phyloP scores from a whole-genome alignment of 176 grass and related monocot species.

The Puya raimondii region DNA sequence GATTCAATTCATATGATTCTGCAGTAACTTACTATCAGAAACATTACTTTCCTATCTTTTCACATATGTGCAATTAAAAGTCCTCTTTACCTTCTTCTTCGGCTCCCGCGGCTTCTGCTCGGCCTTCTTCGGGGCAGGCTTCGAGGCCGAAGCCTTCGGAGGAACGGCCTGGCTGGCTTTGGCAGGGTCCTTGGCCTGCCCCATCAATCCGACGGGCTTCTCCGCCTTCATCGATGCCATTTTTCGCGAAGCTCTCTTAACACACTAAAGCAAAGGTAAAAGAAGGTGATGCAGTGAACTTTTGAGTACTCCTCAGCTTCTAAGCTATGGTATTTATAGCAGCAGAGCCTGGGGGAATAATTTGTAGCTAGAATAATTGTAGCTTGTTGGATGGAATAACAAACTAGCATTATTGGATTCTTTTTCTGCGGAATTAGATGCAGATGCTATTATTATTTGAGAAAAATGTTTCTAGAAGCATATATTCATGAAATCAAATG shows the following conservation, averaged over 20 bases:
- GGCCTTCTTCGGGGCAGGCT: constrained; percentile 62
- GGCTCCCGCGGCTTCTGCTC: constrained; percentile 62
- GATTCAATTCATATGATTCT: background rate
- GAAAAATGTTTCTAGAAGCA: constrained; percentile 1
- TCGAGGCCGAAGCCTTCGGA: constrained; percentile 37
- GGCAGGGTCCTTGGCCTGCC: constrained; percentile 41
- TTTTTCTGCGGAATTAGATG: constrained; percentile 13
- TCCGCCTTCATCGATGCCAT: constrained; percentile 70
- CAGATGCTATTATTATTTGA: background rate
- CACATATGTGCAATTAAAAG: background rate
- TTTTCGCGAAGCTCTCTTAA: constrained; percentile 3
- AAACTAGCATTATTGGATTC: constrained; percentile 12
- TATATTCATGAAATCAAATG: constrained; percentile 15
- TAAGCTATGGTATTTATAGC: constrained; percentile 55
- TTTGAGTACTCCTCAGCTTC: constrained; percentile 20
- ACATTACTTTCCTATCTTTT: background rate
- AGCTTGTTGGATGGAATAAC: constrained; percentile 37
- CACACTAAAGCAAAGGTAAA: background rate
- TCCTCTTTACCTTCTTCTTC: constrained; percentile 60
- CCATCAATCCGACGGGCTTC: constrained; percentile 33
- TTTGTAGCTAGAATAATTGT: constrained; percentile 51
- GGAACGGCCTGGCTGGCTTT: constrained; percentile 38
- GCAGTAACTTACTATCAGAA: background rate
- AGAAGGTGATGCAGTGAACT: constrained; percentile 28
- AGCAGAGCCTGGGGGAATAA: background rate